Conservation (phyloP, 2,329 filamentous ascomycete genomes). For the Ambrosiella cleistominuta region DNA sequence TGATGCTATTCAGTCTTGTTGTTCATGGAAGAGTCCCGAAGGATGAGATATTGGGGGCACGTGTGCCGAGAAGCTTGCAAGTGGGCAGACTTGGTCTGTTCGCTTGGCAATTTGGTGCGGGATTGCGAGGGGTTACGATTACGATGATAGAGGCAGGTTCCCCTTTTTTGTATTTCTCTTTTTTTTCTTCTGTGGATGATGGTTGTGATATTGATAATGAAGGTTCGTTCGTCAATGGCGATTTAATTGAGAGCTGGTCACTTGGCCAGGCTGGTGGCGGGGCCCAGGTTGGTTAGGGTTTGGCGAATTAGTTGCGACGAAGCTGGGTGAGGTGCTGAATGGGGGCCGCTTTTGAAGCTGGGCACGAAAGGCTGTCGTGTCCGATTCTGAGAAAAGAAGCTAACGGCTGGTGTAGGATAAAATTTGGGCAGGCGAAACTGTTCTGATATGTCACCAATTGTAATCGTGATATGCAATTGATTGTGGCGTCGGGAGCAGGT, state of each 20-base stretch:
- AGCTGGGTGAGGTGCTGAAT: neutral
- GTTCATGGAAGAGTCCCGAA: too few relatives aligned
- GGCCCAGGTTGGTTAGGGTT: too few relatives aligned
- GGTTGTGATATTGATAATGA: too few relatives aligned
- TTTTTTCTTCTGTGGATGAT: too few relatives aligned
- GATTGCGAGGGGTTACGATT: too few relatives aligned
- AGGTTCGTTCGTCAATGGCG: too few relatives aligned
- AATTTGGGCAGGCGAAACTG: too few relatives aligned
- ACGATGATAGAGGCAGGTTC: neutral
- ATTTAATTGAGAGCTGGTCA: neutral
- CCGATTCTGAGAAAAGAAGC: neutral
- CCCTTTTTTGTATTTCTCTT: neutral
- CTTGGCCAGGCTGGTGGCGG: neutral
- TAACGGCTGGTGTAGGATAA: neutral
- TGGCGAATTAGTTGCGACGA: too few relatives aligned
- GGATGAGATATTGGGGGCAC: neutral
- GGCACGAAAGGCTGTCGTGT: neutral
- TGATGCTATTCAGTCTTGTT: too few relatives aligned
- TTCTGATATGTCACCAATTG: neutral
- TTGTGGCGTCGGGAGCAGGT: neutral
- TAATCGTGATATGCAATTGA: neutral
- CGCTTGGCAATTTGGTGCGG: neutral
- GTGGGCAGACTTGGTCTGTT: neutral
- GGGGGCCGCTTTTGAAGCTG: neutral
- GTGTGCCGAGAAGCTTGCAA: neutral